Evolutionary conservation across 768 basidiomycete genomes (phyloP).

Genomic region (Boletus reticulatus): DNA sequence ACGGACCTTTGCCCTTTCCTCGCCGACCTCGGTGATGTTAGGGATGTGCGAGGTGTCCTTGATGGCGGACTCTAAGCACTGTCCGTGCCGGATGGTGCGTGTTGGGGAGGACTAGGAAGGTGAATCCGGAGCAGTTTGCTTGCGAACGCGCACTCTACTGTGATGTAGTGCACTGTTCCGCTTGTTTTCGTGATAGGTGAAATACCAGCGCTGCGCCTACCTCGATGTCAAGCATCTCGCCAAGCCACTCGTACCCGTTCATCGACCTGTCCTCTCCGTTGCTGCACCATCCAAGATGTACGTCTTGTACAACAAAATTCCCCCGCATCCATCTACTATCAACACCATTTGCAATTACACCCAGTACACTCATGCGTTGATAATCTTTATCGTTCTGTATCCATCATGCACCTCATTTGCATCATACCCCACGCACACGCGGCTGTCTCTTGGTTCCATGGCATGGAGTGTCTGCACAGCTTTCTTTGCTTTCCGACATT

Average conservation of each 20-base stretch:
- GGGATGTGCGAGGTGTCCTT: slow-evolving; percentile 89
- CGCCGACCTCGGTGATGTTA: slow-evolving; percentile 77
- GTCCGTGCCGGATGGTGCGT: slow-evolving; percentile 18
- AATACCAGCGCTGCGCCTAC: slow-evolving; percentile 27
- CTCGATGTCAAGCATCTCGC: slow-evolving; percentile 12
- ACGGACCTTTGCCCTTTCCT: slow-evolving; percentile 96
- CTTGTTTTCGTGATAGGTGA: slow-evolving; percentile 29
- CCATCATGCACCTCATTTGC: slow-evolving; percentile 29
- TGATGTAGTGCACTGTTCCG: slow-evolving; percentile 29
- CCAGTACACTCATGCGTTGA: slow-evolving; percentile 27
- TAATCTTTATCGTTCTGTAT: slow-evolving; percentile 35
- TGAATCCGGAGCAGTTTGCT: slow-evolving; percentile 17
- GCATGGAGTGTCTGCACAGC: slow-evolving; percentile 16
- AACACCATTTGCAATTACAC: slow-evolving; percentile 21
- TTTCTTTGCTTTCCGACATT: slow-evolving; percentile 9
- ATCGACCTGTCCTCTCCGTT: slow-evolving; percentile 1
- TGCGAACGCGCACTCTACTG: slow-evolving; percentile 22
- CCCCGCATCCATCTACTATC: slow-evolving; percentile 10
- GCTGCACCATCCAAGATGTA: slow-evolving; percentile 12
- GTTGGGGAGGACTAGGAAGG: slow-evolving; percentile 15
- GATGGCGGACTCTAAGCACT: slow-evolving; percentile 70
- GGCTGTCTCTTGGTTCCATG: slow-evolving; percentile 16
- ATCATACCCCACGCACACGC: slow-evolving; percentile 25
- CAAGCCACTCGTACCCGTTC: neutral
- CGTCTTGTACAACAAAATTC: slow-evolving; percentile 22